Evolutionary conservation across 805 yeast species (phyloP).

Genomic region (Metschnikowia borealis): DNA sequence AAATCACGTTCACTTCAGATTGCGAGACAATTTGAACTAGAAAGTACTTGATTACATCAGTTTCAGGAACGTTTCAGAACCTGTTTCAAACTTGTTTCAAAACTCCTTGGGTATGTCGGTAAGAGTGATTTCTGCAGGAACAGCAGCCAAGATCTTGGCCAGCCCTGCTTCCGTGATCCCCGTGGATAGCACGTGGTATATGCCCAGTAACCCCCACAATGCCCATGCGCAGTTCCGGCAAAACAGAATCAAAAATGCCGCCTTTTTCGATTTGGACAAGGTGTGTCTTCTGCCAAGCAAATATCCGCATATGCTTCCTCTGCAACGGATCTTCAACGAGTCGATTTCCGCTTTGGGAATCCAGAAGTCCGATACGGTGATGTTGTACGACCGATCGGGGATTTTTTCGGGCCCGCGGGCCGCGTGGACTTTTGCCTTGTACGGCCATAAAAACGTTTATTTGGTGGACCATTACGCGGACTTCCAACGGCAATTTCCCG

Average conservation of each 20-base stretch:
- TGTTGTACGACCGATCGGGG: constrained; percentile 82
- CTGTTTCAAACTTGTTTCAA: no score
- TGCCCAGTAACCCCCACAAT: constrained; percentile 68
- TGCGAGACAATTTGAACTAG: no score
- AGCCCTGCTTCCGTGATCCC: constrained; percentile 40
- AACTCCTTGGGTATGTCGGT: not conserved
- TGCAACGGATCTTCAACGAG: constrained; percentile 47
- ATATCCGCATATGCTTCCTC: constrained; percentile 92
- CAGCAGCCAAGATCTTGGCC: constrained; percentile 10
- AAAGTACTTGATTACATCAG: no score
- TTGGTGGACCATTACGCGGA: constrained; percentile 65
- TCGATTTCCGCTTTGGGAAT: constrained; percentile 57
- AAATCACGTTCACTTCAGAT: no score
- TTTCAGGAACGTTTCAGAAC: no score
- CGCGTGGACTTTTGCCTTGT: constrained; percentile 82
- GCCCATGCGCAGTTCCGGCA: constrained; percentile 52
- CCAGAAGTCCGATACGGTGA: constrained; percentile 50
- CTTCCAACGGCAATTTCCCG: constrained; percentile 45
- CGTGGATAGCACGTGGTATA: constrained; percentile 88
- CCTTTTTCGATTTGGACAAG: constrained; percentile 18
- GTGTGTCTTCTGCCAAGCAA: constrained; percentile 41
- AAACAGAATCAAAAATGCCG: constrained; percentile 40
- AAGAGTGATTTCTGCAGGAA: constrained; percentile 2
- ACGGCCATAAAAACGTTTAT: constrained; percentile 69
- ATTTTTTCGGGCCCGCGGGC: constrained; percentile 87